Percentiles rank a stretch among this genome's conserved stretches.
These are phyloP conservation scores for Carpinus fangiana DNA, from an alignment of 306 rosid genomes.

Conservation along the genomic window DNA sequence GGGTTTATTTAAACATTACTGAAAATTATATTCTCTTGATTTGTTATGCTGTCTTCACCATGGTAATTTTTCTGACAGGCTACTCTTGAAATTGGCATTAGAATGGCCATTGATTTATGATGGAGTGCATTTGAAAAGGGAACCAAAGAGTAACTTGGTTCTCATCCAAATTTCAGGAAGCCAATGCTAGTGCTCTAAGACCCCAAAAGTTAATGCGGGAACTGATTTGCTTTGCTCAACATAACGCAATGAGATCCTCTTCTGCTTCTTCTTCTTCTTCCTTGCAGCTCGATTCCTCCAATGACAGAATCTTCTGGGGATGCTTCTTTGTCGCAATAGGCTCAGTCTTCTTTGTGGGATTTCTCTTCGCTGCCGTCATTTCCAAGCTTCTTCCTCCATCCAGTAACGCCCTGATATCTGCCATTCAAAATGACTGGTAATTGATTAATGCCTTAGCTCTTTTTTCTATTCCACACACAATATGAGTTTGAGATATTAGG, in stretches of 20 bases:
- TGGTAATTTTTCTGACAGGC: background rate
- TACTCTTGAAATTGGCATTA: background rate
- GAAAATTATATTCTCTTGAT: background rate
- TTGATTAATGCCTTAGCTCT: background rate
- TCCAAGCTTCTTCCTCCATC: constrained; percentile 76
- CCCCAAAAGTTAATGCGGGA: too few relatives aligned
- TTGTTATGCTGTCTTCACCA: background rate
- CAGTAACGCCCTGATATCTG: constrained; percentile 42
- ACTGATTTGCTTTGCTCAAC: too few relatives aligned
- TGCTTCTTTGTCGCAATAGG: constrained; percentile 48
- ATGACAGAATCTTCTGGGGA: constrained; percentile 47
- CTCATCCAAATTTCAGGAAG: too few relatives aligned
- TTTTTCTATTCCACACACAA: background rate
- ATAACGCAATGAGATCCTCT: constrained; percentile 19
- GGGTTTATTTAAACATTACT: too few relatives aligned
- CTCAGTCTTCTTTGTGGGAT: constrained; percentile 51
- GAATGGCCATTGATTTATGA: too few relatives aligned
- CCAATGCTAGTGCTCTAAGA: too few relatives aligned
- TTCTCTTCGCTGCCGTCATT: constrained; percentile 52
- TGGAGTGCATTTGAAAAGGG: too few relatives aligned
- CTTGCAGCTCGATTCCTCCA: constrained; percentile 19
- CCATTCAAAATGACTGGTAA: constrained; percentile 83
- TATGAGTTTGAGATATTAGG: background rate
- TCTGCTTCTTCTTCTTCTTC: constrained; percentile 9
- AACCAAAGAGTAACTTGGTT: too few relatives aligned